phyloP scores from a whole-genome alignment of 768 basidiomycete species.

The Obba rivulosa region DNA sequence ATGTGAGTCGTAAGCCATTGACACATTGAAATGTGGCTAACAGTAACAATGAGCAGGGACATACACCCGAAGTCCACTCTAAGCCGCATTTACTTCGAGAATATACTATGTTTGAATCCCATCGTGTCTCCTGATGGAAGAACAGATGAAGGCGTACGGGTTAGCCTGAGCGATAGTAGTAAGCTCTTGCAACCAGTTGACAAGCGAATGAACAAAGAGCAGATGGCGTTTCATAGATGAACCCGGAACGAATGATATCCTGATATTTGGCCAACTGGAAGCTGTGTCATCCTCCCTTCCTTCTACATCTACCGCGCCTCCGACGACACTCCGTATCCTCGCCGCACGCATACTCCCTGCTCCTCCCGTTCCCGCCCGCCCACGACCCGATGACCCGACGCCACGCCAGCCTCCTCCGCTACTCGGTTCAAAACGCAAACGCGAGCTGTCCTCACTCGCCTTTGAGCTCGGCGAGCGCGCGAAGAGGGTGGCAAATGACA shows the following conservation, averaged over 20 bases:
- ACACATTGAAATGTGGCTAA: background rate
- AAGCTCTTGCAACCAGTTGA: conserved; percentile 17
- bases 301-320: conserved; percentile 20
- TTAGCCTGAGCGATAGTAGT: conserved; percentile 70
- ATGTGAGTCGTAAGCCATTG: conserved; percentile 42
- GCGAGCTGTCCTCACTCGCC: conserved; percentile 16
- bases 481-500: conserved; percentile 12
- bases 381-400: conserved; percentile 75
- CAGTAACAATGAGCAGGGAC: conserved; percentile 38
- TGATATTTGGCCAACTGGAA: conserved; percentile 43
- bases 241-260: conserved; percentile 63
- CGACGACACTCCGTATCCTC: conserved; percentile 34
- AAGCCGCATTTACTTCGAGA: conserved; percentile 65
- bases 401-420: conserved; percentile 58
- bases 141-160: conserved; percentile 57
- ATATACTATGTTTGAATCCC: conserved; percentile 51
- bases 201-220: background rate
- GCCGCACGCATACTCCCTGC: conserved; percentile 54
- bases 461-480: conserved; percentile 20
- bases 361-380: conserved; percentile 36
- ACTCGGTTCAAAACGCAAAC: conserved; percentile 19
- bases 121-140: conserved; percentile 26
- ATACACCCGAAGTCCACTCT: conserved; percentile 62
- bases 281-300: conserved; percentile 10
- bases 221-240: conserved; percentile 38